A percentile compares a stretch with the other conserved stretches of the same genome.
phyloP scores from a whole-genome alignment of 345 rosid species.

The Populus alba region DNA sequence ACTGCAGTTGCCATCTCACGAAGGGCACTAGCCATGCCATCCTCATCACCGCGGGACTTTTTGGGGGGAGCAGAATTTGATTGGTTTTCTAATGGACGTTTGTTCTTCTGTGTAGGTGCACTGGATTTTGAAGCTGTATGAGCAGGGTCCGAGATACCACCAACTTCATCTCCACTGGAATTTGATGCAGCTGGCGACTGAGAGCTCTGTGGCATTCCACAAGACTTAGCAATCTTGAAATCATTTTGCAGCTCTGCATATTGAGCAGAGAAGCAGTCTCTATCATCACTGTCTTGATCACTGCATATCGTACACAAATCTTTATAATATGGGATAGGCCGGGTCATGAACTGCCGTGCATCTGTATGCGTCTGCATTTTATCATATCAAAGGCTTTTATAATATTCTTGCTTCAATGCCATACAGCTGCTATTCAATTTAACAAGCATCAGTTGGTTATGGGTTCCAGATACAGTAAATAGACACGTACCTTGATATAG shows the following conservation, averaged over 20 bases:
- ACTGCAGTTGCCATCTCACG: slow-evolving; percentile 36
- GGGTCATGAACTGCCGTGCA: slow-evolving; percentile 72
- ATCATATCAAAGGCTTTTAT: slow-evolving; percentile 6
- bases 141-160: slow-evolving; percentile 23
- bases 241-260: slow-evolving; percentile 49
- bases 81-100: slow-evolving; percentile 41
- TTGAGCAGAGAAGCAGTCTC: slow-evolving; percentile 48
- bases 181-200: slow-evolving; percentile 32
- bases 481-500: slow-evolving; percentile 58
- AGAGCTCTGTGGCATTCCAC: slow-evolving; percentile 24
- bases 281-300: slow-evolving; percentile 39
- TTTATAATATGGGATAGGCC: slow-evolving; percentile 72
- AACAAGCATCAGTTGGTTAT: neutral
- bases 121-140: slow-evolving; percentile 20
- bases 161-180: slow-evolving; percentile 46
- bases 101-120: slow-evolving; percentile 34
- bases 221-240: slow-evolving; percentile 28
- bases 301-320: slow-evolving; percentile 64
- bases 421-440: neutral
- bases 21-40: slow-evolving; percentile 16
- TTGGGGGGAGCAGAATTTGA: slow-evolving; percentile 25
- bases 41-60: slow-evolving; percentile 37
- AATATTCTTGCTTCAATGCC: neutral
- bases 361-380: slow-evolving; percentile 60
- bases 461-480: slow-evolving; percentile 1